Percentiles rank a stretch among this genome's conserved stretches.
Conservation (phyloP, 1,284 basidiomycete species). For the Tilletiaria anomala region DNA sequence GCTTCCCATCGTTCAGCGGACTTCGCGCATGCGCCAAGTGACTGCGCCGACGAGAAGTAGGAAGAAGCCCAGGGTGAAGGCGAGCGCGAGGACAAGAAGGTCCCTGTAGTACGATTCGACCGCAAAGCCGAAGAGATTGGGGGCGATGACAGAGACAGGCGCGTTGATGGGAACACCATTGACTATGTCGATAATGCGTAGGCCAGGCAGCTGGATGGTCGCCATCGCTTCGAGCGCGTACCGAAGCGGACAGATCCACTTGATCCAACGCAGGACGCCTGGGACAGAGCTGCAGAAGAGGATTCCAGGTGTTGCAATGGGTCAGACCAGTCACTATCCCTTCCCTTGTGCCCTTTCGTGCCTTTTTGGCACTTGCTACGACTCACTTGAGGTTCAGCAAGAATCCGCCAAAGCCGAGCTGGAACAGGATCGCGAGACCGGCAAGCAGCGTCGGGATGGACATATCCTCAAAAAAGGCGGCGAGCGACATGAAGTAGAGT, state of each 20-base stretch:
- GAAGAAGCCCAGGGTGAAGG: slow-evolving; percentile 17
- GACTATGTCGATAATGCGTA: slow-evolving; percentile 13
- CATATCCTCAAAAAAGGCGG: slow-evolving; percentile 15
- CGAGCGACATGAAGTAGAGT: slow-evolving; percentile 20
- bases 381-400: slow-evolving; percentile 20
- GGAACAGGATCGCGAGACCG: slow-evolving; percentile 20
- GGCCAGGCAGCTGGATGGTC: slow-evolving; percentile 12
- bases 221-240: slow-evolving; percentile 27
- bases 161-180: slow-evolving; percentile 3
- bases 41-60: slow-evolving; percentile 8
- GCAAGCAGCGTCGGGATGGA: slow-evolving; percentile 16
- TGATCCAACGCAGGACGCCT: slow-evolving; percentile 17
- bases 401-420: slow-evolving; percentile 26
- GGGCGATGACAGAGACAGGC: not conserved
- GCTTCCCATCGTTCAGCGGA: too few species aligned
- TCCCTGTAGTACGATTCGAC: slow-evolving; percentile 17
- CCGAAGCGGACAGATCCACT: slow-evolving; percentile 9
- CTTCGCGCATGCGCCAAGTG: slow-evolving; percentile 12
- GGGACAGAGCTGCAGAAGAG: too few species aligned
- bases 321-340: too few species aligned
- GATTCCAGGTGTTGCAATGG: too few species aligned
- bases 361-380: too few species aligned
- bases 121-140: slow-evolving; percentile 1
- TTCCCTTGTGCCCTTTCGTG: too few species aligned
- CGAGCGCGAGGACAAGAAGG: slow-evolving; percentile 17